Base-by-base conservation (phyloP, 805 yeast genomes). In the Pichia paraexigua region DNA sequence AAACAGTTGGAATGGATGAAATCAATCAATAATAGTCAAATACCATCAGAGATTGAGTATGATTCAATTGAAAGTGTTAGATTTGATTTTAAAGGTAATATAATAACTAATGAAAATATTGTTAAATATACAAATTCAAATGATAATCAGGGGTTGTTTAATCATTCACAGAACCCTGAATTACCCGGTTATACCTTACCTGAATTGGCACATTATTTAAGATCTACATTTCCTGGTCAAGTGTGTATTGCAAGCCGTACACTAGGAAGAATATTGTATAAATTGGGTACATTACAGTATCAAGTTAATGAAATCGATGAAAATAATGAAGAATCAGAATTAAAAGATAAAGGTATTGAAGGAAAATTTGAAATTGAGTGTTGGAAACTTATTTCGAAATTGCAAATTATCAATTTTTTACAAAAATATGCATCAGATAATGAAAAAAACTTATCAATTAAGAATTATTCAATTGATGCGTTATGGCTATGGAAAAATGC, bases 1-100 rank as follows among this genome's bases (percentile, higher is more conserved):
- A 82, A 80, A 41, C 85, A 87, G 59, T 66, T 94, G 51, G 86
- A 90, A 53, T 94, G 99, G 99, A 91, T 91, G 96, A 77, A 83
- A 52, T 82, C 87, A 2, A 21, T 49, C 11, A 18, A 44, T 7
- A 78, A 83, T 0, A 72, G 77, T 25, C 74, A 77, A 1, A 66
- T 69, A 24, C 68, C 70, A 0, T 50, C 57, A 0, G 61, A 66
- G 58, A 73, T 69, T 58, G 70, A 75, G 24, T 71, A 78, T 64
- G 75, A 77, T 58, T 67, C 83, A 47, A 77, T 85, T 5, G 66
- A 84, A 5, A 89, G 86, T 48, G 71, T 92, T 63, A 71, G 99
- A 56, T 94, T 94, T 63, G 97, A 92, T 62, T 90, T 94, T 67
- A 73, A 80, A 47, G 99, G 97, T 12, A 74, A 87, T 58, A 65